A percentile compares a stretch with the other conserved stretches of the same genome.
phyloP scores from a whole-genome alignment of 164 flowering plant species.

The Cinnamomum chago region DNA sequence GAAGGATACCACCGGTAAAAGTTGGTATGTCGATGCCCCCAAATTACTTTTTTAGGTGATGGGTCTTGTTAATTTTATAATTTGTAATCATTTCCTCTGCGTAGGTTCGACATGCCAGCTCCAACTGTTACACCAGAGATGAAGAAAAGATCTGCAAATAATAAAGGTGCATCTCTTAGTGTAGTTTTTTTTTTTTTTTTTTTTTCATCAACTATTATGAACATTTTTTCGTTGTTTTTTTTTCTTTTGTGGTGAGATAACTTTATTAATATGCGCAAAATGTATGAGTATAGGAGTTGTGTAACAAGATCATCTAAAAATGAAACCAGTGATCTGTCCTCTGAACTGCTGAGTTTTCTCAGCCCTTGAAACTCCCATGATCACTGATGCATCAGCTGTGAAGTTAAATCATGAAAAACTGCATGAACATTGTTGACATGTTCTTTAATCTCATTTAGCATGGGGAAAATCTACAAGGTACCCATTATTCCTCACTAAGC shows the following conservation, averaged over 20 bases:
- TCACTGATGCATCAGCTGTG: too few species aligned
- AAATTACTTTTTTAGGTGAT: background rate
- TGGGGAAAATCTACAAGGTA: too few species aligned
- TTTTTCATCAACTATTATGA: background rate
- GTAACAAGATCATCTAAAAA: too few species aligned
- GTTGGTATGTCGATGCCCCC: slow-evolving; percentile 39
- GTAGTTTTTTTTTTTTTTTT: background rate
- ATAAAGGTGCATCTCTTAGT: slow-evolving; percentile 51
- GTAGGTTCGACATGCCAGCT: slow-evolving; percentile 97
- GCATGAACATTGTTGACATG: too few species aligned
- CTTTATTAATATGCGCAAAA: too few species aligned
- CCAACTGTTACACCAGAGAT: slow-evolving; percentile 75
- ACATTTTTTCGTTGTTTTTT: background rate
- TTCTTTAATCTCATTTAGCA: too few species aligned
- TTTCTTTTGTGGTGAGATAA: background rate
- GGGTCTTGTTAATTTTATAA: background rate
- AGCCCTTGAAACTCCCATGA: too few species aligned
- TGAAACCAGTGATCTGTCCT: too few species aligned
- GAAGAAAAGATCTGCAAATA: slow-evolving; percentile 72
- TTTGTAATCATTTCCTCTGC: background rate
- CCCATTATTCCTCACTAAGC: too few species aligned
- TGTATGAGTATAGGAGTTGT: too few species aligned
- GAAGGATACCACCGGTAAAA: slow-evolving; percentile 70
- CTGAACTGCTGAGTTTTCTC: too few species aligned
- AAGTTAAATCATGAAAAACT: too few species aligned